Base-by-base conservation (phyloP, 805 yeast genomes). In the Kodamaea laetipori region DNA sequence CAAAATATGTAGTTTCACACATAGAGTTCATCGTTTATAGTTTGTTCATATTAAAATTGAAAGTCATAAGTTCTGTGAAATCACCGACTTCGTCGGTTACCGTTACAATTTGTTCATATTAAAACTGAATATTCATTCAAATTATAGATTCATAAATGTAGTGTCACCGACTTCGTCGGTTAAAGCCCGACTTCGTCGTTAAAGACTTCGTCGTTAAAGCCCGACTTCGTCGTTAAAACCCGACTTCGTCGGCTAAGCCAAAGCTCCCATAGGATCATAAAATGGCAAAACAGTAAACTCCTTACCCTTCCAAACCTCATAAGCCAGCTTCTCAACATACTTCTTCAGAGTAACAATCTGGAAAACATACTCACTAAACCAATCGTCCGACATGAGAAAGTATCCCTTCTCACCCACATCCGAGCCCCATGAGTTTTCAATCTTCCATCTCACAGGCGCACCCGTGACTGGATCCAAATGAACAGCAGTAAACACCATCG, bases 401-500 rank as follows among this genome's bases (percentile, higher is more conserved):
- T 60, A 67, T n/a, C 76, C 74, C 45, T 64, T 61, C 23, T 67
- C 64, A 28, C 76, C 74, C 6, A 57, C 64, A 4, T 47, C 64
- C 25, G 61, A 66, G 42, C 76, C 76, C 74, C 74, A 69, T 1
- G 74, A 68, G 51, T 69, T 70, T 49, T 70, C 69, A 41, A 70
- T 66, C 54, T 69, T 70, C 76, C 74, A 70, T 54, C 76, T 59
- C 2, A 67, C 56, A 4, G 74, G 76, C 3, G 39, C 36, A 10
- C 73, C 73, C 26, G 63, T 55, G 8, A 21, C 24, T 9, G 73
- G 79, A 50, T 84, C 89, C 27, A 88, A 67, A 61, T 87, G 90
- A 36, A 86, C 92, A 24, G 82, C 96, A 9, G 90, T 82, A 56
- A 88, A 78, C 16, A 82, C 75, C 96, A 88, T 88, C 27, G 96